Evolutionary conservation across 331 rosid species (phyloP).

Genomic region (Quercus tomentella): DNA sequence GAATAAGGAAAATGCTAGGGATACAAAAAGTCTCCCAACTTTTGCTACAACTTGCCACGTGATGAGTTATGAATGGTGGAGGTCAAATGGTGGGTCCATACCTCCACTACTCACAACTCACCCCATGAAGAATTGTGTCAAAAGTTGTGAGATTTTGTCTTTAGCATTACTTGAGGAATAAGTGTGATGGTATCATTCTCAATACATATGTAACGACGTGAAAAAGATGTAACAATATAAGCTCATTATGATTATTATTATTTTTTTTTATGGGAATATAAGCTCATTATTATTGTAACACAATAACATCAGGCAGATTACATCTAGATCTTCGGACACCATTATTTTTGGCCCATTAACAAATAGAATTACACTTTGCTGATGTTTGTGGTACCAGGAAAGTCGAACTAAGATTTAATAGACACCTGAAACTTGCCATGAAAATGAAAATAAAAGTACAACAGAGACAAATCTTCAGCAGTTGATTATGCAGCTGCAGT

Average conservation of each 20-base stretch:
- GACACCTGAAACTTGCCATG: constrained; percentile 26
- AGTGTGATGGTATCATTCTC: background rate
- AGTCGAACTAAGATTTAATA: constrained; percentile 24
- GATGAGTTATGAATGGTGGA: no score
- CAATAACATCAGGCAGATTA: constrained; percentile 11
- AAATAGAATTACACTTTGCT: constrained; percentile 21
- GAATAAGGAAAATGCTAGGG: no score
- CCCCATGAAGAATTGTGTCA: no score
- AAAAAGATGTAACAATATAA: background rate
- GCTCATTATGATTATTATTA: no score
- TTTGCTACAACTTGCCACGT: no score
- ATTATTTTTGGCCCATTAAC: constrained; percentile 17
- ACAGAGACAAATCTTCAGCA: constrained; percentile 10
- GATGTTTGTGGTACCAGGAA: constrained; percentile 12
- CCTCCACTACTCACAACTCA: no score
- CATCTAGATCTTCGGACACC: constrained; percentile 13
- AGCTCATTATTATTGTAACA: background rate
- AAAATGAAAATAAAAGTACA: background rate
- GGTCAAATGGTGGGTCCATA: rapidly evolving
- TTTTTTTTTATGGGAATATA: no score
- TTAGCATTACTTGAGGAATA: background rate
- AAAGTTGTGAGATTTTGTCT: no score
- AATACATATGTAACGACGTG: background rate
- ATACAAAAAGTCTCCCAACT: no score
- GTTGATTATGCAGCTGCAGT: constrained; percentile 65